These are phyloP conservation scores for Typha latifolia DNA, from an alignment of 176 grass and related monocot species.

Conservation along the genomic window DNA sequence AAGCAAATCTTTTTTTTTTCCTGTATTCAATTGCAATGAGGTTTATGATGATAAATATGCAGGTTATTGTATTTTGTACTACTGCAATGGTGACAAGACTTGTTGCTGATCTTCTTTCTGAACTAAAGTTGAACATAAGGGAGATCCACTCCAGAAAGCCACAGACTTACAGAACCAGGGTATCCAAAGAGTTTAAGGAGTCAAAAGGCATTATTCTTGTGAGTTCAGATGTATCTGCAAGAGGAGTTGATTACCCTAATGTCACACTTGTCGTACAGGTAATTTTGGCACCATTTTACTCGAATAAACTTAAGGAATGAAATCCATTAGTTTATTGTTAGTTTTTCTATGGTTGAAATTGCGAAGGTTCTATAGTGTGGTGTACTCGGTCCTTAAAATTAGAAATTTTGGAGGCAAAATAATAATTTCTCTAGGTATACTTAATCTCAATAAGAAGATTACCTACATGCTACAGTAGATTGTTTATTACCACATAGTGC, in stretches of 20 bases:
- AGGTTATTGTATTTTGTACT: conserved; percentile 98
- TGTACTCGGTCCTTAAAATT: too few species aligned
- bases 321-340: conserved; percentile 9
- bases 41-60: conserved; percentile 18
- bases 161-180: conserved; percentile 88
- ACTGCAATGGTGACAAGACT: conserved; percentile 92
- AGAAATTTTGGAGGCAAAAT: too few species aligned
- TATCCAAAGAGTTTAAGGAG: conserved; percentile 97
- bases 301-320: background rate
- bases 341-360: conserved; percentile 32
- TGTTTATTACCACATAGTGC: too few species aligned
- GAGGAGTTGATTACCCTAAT: conserved; percentile 97
- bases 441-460: too few species aligned
- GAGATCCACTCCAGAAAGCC: conserved; percentile 96
- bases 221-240: conserved; percentile 89
- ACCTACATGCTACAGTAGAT: too few species aligned
- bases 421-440: too few species aligned
- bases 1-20: background rate
- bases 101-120: conserved; percentile 66
- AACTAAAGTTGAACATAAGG: conserved; percentile 81
- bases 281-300: conserved; percentile 17
- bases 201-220: conserved; percentile 95
- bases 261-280: conserved; percentile 98
- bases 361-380: background rate
- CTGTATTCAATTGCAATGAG: background rate